Conservation (phyloP, 2,329 filamentous ascomycete species). For the Aureobasidium zeae region DNA sequence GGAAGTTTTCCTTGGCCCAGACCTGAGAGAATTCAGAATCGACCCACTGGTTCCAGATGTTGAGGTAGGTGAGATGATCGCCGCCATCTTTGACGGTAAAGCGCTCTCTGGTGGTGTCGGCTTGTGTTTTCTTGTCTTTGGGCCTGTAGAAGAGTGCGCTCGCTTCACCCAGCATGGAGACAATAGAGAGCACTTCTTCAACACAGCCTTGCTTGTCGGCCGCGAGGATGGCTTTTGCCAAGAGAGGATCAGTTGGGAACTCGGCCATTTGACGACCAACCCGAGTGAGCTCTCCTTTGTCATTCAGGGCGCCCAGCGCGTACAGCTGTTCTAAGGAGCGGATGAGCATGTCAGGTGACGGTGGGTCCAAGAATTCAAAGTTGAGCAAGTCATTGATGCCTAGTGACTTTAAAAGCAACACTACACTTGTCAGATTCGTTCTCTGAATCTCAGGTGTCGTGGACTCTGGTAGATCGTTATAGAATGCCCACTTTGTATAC, state of each 20-base stretch:
- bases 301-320: slow-evolving; percentile 79
- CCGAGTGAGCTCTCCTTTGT: slow-evolving; percentile 80
- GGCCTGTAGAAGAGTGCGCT: slow-evolving; percentile 87
- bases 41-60: slow-evolving; percentile 93
- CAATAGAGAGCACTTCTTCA: slow-evolving; percentile 82
- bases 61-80: slow-evolving; percentile 79
- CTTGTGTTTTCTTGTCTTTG: slow-evolving; percentile 95
- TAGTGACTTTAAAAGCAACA: slow-evolving; percentile 77
- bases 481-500: slow-evolving; percentile 80
- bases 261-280: slow-evolving; percentile 90
- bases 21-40: slow-evolving; percentile 81
- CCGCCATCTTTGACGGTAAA: slow-evolving; percentile 89
- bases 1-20: slow-evolving; percentile 86
- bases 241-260: slow-evolving; percentile 85
- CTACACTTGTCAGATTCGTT: slow-evolving; percentile 74
- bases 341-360: slow-evolving; percentile 81
- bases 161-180: slow-evolving; percentile 87
- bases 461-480: slow-evolving; percentile 88
- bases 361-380: slow-evolving; percentile 95
- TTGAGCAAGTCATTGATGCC: slow-evolving; percentile 87
- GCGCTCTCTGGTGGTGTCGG: slow-evolving; percentile 77
- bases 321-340: slow-evolving; percentile 84
- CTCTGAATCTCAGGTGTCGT: slow-evolving; percentile 90
- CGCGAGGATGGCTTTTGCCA: slow-evolving; percentile 79
- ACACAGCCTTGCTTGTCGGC: slow-evolving; percentile 88